phyloP scores from a whole-genome alignment of 2,329 filamentous ascomycete genomes.

The Trichoderma oligosporum region DNA sequence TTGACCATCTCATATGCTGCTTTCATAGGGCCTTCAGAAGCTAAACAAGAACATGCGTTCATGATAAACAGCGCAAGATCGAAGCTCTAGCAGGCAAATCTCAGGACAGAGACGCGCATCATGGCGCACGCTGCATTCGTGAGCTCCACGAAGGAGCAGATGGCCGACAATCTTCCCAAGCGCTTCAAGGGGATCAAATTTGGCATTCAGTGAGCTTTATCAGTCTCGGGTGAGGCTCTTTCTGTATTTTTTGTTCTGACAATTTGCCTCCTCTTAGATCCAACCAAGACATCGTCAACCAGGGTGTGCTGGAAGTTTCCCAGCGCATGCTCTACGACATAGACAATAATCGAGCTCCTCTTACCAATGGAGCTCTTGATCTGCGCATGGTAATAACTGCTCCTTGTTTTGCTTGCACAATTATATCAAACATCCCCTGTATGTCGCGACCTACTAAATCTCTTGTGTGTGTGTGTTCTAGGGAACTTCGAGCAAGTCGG shows the following conservation, averaged over 20 bases:
- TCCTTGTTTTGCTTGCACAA: not conserved
- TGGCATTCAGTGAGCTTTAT: conserved; percentile 67
- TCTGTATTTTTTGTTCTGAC: not conserved
- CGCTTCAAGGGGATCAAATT: conserved; percentile 92
- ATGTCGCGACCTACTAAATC: not conserved
- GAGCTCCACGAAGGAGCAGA: conserved; percentile 66
- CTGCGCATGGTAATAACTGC: conserved; percentile 65
- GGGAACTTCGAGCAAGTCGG: conserved; percentile 82
- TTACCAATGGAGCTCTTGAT: conserved; percentile 82
- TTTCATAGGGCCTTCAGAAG: not conserved
- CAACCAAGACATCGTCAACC: conserved; percentile 90
- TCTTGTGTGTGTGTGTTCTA: conserved; percentile 31
- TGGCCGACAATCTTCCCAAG: conserved; percentile 83
- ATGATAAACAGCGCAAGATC: not conserved
- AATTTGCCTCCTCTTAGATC: conserved; percentile 51
- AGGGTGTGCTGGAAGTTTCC: conserved; percentile 92
- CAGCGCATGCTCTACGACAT: conserved; percentile 92
- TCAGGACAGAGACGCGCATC: conserved; percentile 4
- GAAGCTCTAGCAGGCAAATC: not conserved
- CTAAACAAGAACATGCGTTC: conserved; percentile 12
- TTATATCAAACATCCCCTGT: not conserved
- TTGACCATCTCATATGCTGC: not conserved
- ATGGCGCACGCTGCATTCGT: conserved; percentile 20
- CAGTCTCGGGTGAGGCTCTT: not conserved
- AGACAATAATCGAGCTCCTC: conserved; percentile 70